Percentiles rank a stretch among this genome's conserved stretches.
Evolutionary conservation across 2,329 filamentous ascomycete genomes (phyloP).

Genomic region (Xylaria hypoxylon): DNA sequence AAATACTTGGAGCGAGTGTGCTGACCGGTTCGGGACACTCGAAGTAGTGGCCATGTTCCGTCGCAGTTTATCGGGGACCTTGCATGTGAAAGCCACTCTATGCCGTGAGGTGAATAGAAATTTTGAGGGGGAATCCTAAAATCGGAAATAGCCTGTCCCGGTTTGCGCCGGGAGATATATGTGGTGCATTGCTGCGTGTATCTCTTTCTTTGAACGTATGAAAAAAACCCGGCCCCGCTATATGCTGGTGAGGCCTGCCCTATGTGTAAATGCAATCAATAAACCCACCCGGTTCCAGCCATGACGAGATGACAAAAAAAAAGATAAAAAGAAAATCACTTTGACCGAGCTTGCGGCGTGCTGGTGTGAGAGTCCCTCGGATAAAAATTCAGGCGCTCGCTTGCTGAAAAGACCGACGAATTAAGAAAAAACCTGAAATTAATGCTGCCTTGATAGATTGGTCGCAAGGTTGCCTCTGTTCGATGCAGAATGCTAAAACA

Average conservation of each 20-base stretch:
- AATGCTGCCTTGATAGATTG: slow-evolving; percentile 45
- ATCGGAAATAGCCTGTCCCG: slow-evolving; percentile 59
- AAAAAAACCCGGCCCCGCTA: slow-evolving; percentile 57
- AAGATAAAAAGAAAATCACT: slow-evolving; percentile 52
- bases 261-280: slow-evolving; percentile 66
- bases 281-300: slow-evolving; percentile 66
- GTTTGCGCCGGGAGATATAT: slow-evolving; percentile 58
- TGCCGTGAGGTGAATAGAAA: slow-evolving; percentile 53
- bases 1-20: slow-evolving; percentile 55
- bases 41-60: slow-evolving; percentile 34
- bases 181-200: slow-evolving; percentile 73
- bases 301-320: slow-evolving; percentile 62
- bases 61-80: slow-evolving; percentile 53
- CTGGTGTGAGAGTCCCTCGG: slow-evolving; percentile 47
- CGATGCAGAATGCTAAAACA: slow-evolving; percentile 53
- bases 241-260: slow-evolving; percentile 60
- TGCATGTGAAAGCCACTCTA: slow-evolving; percentile 58
- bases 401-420: slow-evolving; percentile 51
- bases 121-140: slow-evolving; percentile 55
- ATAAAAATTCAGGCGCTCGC: slow-evolving; percentile 56
- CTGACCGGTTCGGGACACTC: slow-evolving; percentile 35
- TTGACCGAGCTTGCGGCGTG: slow-evolving; percentile 64
- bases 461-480: slow-evolving; percentile 48
- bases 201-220: slow-evolving; percentile 62
- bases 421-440: slow-evolving; percentile 46